Evolutionary conservation across 139 green algal genomes (phyloP).

Genomic region (Zygnema circumcarinatum): DNA sequence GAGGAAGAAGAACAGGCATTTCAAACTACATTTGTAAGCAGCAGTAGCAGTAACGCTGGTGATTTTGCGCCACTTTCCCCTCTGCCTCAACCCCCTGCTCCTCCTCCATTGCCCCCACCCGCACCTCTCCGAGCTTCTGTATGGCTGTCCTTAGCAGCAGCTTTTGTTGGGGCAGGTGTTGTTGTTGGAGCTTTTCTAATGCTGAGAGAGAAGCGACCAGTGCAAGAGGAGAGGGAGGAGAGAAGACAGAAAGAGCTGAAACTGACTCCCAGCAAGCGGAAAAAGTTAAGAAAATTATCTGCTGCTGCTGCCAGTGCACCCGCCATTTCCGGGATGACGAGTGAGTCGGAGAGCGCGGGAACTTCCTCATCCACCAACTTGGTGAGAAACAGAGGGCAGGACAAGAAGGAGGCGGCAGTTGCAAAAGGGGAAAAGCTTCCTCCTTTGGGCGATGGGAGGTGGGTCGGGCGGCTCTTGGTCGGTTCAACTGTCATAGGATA

Average conservation of each 20-base stretch:
- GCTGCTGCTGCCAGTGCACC: not conserved
- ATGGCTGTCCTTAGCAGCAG: not conserved
- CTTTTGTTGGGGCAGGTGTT: not conserved
- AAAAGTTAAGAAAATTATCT: not conserved
- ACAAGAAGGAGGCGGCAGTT: too few relatives aligned
- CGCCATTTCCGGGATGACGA: not conserved
- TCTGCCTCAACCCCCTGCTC: not conserved
- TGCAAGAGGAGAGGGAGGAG: not conserved
- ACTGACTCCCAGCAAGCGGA: not conserved
- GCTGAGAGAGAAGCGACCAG: not conserved
- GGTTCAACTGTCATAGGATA: slow-evolving; percentile 64
- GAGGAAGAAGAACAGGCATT: not conserved
- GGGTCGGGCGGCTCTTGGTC: slow-evolving; percentile 58
- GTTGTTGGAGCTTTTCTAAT: not conserved
- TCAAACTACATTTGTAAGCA: not conserved
- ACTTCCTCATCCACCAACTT: too few relatives aligned
- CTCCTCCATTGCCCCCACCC: not conserved
- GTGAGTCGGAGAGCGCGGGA: not conserved
- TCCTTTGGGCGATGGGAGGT: too few relatives aligned
- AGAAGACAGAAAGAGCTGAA: not conserved
- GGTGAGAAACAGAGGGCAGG: too few relatives aligned
- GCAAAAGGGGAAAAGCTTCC: too few relatives aligned
- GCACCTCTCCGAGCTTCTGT: not conserved
- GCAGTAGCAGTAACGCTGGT: slow-evolving; percentile 27
- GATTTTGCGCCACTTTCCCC: not conserved